Evolutionary conservation across 164 flowering plant species (phyloP).

Genomic region (Magnolia changhungtana): DNA sequence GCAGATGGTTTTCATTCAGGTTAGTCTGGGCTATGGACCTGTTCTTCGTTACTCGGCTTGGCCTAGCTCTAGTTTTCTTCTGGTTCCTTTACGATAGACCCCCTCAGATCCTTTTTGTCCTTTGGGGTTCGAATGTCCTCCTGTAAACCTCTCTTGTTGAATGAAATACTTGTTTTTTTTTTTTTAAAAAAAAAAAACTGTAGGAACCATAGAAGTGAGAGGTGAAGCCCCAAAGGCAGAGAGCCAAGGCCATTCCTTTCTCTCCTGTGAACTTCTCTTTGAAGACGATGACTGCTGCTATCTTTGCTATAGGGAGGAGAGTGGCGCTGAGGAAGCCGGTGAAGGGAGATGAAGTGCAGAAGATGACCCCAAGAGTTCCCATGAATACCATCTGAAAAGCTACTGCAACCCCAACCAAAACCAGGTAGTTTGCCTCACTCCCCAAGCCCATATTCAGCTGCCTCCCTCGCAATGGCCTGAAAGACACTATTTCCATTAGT

Average conservation of each 20-base stretch:
- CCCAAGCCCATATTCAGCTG: slow-evolving; percentile 9
- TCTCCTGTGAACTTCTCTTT: slow-evolving; percentile 20
- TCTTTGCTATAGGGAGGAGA: slow-evolving; percentile 14
- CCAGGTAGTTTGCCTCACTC: slow-evolving; percentile 13
- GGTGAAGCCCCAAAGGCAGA: slow-evolving; percentile 21
- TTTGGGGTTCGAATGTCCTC: too few species aligned
- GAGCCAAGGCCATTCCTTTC: slow-evolving; percentile 17
- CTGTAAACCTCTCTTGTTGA: too few species aligned
- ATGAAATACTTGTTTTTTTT: too few species aligned
- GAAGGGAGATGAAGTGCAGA: slow-evolving; percentile 15
- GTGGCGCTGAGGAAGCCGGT: slow-evolving; percentile 11
- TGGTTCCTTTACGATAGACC: too few species aligned
- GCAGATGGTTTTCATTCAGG: too few species aligned
- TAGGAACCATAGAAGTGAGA: slow-evolving; percentile 23
- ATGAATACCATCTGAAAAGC: slow-evolving; percentile 9
- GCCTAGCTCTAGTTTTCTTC: too few species aligned
- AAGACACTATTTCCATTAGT: too few species aligned
- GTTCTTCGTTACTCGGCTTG: too few species aligned
- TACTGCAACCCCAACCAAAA: slow-evolving; percentile 4
- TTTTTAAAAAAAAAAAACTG: too few species aligned
- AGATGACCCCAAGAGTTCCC: slow-evolving; percentile 14
- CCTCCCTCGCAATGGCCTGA: slow-evolving; percentile 10
- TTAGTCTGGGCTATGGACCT: too few species aligned
- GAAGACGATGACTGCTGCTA: slow-evolving; percentile 15
- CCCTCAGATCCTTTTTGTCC: too few species aligned